Percentiles rank a stretch among this genome's conserved stretches.
Evolutionary conservation across 768 basidiomycete species (phyloP).

Genomic region (Lyophyllum semitale): DNA sequence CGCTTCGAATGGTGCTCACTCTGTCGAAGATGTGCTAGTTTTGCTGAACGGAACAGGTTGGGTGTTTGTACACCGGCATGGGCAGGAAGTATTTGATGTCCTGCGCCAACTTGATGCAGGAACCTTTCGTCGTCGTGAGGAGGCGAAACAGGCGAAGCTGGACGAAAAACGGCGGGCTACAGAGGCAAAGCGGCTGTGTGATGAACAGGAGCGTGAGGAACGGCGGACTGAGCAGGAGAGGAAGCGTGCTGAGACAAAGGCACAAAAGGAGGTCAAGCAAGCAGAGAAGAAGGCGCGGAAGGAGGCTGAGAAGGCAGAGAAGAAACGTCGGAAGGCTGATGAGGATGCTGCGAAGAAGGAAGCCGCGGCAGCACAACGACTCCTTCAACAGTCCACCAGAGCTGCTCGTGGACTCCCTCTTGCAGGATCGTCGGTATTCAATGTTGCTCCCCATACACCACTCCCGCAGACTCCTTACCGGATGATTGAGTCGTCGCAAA

Average conservation of each 20-base stretch:
- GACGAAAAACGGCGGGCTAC: background rate
- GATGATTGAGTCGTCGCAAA: background rate
- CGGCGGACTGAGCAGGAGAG: conserved; percentile 7
- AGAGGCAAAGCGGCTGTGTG: background rate
- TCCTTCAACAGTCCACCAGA: background rate
- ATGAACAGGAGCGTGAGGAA: conserved; percentile 2
- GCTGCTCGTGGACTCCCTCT: background rate
- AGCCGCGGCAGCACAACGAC: background rate
- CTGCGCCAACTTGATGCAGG: conserved; percentile 12
- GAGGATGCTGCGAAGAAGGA: background rate
- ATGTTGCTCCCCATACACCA: background rate
- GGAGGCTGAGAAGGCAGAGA: conserved; percentile 3
- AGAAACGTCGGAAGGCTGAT: conserved; percentile 1
- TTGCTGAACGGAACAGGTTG: conserved; percentile 1
- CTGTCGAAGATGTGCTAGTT: conserved; percentile 14
- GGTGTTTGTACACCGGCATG: conserved; percentile 19
- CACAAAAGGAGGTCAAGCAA: background rate
- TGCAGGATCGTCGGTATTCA: background rate
- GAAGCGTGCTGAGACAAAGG: conserved; percentile 1
- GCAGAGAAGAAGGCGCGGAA: conserved; percentile 2
- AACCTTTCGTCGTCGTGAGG: background rate
- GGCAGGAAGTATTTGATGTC: conserved; percentile 19
- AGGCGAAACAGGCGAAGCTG: background rate
- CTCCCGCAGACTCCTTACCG: background rate
- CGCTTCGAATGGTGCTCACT: conserved; percentile 16